Base-by-base conservation (phyloP, 768 basidiomycete species). In the Lactarius hengduanensis region DNA sequence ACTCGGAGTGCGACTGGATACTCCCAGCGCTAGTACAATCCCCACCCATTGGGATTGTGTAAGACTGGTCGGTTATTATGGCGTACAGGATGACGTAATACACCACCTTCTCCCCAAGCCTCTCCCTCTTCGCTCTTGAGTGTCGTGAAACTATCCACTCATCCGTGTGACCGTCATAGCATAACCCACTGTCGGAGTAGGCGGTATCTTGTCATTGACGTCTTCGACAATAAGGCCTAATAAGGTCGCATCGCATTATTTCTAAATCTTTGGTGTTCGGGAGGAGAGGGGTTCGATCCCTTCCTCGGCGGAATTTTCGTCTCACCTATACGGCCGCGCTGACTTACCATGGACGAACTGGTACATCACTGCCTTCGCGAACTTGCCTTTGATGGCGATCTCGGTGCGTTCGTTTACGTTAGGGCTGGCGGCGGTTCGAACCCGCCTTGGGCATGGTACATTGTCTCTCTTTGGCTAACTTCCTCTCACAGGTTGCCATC, bases 361-460 rank as follows among this genome's bases (percentile, higher is more conserved):
- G 78, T 96, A 45, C 87, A 89, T 73, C 88, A 93, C 74, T 90
- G 90, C 73, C 82, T 94, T 41, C 88, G 89, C 45, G 92, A 96
- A 75, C 81, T 96, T 36, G 86, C 94, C 6, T 95, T 94, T 76
- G 93, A 95, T 72, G 94, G 94, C 6, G 92, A 95, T 74, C 80
- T 92, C 53, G 94, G 94, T 95, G 76, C 80, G 89, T 83, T 56
- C 65, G 64, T 58, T 56, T 56, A 66, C 54, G 55, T 60, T 68
- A 57, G 54, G 30, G 53, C 57, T 47, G 60, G 59, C 63, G 63
- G 61, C 45, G 58, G 71, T 71, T 71, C 70, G 71, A 71, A 64
- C 59, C 71, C 61, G 54, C 6, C 13, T 8, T 45, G 55, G 61
- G 47, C 41, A 32, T 22, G 32, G n/a, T 40, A 28, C n/a, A 47